Percentiles rank a stretch among this genome's conserved stretches.
These are phyloP conservation scores for Phytophthora ramorum DNA, from an alignment of 352 stramenopile species.

Conservation along the genomic window DNA sequence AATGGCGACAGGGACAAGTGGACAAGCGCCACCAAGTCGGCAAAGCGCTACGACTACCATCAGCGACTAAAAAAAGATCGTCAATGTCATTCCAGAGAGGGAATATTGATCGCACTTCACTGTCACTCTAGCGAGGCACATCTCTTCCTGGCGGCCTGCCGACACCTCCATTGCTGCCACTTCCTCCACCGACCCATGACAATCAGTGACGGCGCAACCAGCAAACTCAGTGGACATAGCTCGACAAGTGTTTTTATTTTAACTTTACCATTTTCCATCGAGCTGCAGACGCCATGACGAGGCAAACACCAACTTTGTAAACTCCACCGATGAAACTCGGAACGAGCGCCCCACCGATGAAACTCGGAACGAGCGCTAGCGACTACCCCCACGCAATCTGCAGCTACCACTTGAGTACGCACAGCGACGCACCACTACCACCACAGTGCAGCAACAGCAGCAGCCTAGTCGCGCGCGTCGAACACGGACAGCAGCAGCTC, in stretches of 20 bases:
- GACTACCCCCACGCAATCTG: neutral
- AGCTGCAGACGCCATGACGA: neutral
- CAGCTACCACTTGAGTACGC: neutral
- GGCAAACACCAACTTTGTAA: neutral
- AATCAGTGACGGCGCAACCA: neutral
- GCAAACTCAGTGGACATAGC: neutral
- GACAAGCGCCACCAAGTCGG: no score
- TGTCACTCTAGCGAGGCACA: no score
- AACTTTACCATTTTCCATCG: slow-evolving; percentile 26
- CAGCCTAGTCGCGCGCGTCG: slow-evolving; percentile 47
- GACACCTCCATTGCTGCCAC: no score
- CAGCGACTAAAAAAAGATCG: neutral
- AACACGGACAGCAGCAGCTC: slow-evolving; percentile 72
- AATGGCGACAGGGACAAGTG: slow-evolving; percentile 2
- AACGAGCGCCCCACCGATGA: neutral
- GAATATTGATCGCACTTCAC: no score
- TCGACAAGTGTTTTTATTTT: slow-evolving; percentile 23
- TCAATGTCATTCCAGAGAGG: neutral
- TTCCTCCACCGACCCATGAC: no score
- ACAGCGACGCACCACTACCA: slow-evolving; percentile 3
- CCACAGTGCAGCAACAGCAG: slow-evolving; percentile 1
- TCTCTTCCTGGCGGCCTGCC: no score
- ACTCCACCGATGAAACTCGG: neutral
- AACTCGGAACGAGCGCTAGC: neutral
- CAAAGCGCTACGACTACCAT: no score